Evolutionary conservation across 1,284 basidiomycete genomes (phyloP), one percentile per base, ranked within the genome.

Genomic region (Austroboletus novae-zelandiae): DNA sequence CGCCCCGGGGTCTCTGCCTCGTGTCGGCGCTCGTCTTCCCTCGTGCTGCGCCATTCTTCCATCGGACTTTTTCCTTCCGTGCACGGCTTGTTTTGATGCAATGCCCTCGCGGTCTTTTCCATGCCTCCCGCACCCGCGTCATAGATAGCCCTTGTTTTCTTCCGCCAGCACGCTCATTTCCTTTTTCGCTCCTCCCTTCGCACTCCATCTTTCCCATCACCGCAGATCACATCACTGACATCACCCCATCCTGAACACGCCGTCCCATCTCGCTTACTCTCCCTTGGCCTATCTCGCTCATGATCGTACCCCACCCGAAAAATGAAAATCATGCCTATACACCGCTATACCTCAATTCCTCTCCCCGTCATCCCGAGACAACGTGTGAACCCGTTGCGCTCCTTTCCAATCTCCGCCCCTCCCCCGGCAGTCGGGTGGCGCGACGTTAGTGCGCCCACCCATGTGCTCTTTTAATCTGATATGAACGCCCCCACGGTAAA

Each of bases 11-110:
- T 66, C 61, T 8, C 36, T 53, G 65, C 62, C 62, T 64, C 62
- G 65, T 64, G 62, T 67, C 64, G 61, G 65, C 63, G 63, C 62
- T 61, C 57, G 45, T 47, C 40, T 41, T 40, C 50, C 45, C 43
- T 47, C 49, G 43, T 50, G 46, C 49, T 47, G 40, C 58, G 58
- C 55, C 52, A 43, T 54, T 57, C 46, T 48, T 48, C 54, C 46
- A 44, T 40, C 48, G 56, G 48, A 27, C 47, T 20, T 47, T 48
- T 45, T 41, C 40, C 40, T 30, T 44, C 37, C 35, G 47, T 41
- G 32, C 31, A 36, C 46, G 20, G 34, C 40, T 20, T 34, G 20
- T 40, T 32, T 48, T 52, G 50, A 49, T 47, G 43, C 40, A 39
- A 37, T 37, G n/a, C 34, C 35, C 43, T 47, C 31, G 44, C 39